Base-by-base conservation (phyloP, 495 filamentous ascomycete species). In the Saxophila tyrrhenica region DNA sequence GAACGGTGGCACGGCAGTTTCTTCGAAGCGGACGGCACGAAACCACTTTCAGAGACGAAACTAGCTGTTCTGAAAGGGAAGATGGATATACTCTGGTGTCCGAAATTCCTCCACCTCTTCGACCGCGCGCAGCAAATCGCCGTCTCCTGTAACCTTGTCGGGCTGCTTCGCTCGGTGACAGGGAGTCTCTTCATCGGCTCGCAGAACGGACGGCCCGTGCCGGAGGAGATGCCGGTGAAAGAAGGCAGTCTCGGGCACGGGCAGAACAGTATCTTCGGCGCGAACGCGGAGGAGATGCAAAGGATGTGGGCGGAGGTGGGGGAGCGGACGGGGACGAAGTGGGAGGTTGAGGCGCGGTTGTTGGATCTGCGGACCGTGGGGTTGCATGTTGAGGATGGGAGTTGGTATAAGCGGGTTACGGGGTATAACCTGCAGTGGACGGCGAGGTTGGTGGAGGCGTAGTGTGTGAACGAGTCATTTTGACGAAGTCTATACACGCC, bases 381-480 rank as follows among this genome's bases (percentile, higher is more conserved):
- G 19, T 24, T 51, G 49, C 49, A 51, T 22, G 21, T 38, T 15
- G 49, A 51, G 24, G 49, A 51, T 19, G 49, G 49, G 21, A 51
- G 25, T 2, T 32, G 24, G 2, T 16, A 51, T 32, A 51, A 51
- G 24, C 35, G 25, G 24, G 39, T 21, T 15, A 51, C 49, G 1
- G 49, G 49, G 32, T 51, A 39, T 39, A 51, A 51, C 22, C 32
- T 51, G 23, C 49, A 51, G 24, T 51, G 49, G 49, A 51, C 49
- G 0, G 38, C 32, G 1, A 51, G 25, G 19, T 24, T 32, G 19
- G 16, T 51, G 13, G 49, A 51, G 2, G 49, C 32, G 24, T 39
- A 51, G 24, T n/a, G n/a, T n/a, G n/a, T n/a, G n/a, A n/a, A n/a
- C n/a, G n/a, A n/a, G n/a, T n/a, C n/a, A n/a, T n/a, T n/a, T n/a